Evolutionary conservation across 306 rosid species (phyloP).

Genomic region (Betula pendula): DNA sequence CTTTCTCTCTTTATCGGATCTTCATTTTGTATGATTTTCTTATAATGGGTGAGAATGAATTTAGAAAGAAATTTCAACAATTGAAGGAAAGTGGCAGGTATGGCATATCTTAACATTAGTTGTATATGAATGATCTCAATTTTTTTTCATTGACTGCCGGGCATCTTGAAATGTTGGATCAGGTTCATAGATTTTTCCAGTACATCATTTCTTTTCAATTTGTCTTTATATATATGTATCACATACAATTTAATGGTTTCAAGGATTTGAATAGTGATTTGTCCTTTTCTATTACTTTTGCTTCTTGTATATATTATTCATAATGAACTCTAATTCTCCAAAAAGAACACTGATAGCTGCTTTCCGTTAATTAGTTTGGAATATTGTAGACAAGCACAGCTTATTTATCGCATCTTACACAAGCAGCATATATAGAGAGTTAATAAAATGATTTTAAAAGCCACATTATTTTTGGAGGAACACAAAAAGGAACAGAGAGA

Average conservation of each 20-base stretch:
- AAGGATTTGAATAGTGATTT: background rate
- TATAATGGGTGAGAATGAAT: background rate
- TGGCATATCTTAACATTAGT: background rate
- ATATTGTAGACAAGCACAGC: background rate
- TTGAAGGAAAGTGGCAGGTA: conserved; percentile 3
- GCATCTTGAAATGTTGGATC: background rate
- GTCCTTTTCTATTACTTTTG: background rate
- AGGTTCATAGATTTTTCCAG: background rate
- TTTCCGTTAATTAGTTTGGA: background rate
- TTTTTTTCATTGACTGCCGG: background rate
- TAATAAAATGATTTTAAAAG: too few relatives aligned
- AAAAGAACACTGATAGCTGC: background rate
- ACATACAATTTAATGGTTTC: background rate
- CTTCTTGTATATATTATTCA: background rate
- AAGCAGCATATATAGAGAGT: too few relatives aligned
- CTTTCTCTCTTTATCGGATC: conserved; percentile 3
- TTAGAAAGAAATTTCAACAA: background rate
- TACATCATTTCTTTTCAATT: background rate
- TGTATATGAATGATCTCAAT: background rate
- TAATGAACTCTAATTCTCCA: background rate
- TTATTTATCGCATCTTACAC: too few relatives aligned
- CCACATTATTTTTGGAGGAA: too few relatives aligned
- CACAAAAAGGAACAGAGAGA: too few relatives aligned
- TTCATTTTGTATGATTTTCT: conserved; percentile 18
- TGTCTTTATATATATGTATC: background rate